Percentiles rank a stretch among this genome's conserved stretches.
phyloP scores from a whole-genome alignment of 2,329 filamentous ascomycete genomes.

The Sphaerulina vaccinii region DNA sequence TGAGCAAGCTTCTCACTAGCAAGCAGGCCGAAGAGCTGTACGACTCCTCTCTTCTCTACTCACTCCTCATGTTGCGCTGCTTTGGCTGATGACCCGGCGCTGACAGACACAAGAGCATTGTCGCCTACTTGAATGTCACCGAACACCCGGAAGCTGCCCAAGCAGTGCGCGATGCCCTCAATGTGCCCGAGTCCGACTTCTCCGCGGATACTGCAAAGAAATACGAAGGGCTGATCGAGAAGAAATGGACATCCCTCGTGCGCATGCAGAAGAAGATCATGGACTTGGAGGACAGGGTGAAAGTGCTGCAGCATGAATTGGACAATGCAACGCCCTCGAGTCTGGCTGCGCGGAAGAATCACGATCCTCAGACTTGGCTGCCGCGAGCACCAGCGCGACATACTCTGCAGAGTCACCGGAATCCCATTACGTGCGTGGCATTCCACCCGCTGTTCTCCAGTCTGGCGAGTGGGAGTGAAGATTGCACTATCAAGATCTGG shows the following conservation, averaged over 20 bases:
- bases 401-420: constrained; percentile 77
- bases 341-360: constrained; percentile 68
- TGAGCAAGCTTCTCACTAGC: constrained; percentile 73
- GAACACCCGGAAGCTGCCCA: constrained; percentile 68
- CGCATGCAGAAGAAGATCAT: constrained; percentile 97
- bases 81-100: constrained; percentile 33
- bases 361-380: constrained; percentile 83
- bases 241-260: constrained; percentile 98
- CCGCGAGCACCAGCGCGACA: constrained; percentile 80
- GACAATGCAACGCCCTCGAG: constrained; percentile 79
- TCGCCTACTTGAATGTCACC: constrained; percentile 78
- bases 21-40: constrained; percentile 88
- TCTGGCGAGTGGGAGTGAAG: constrained; percentile 85
- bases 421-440: constrained; percentile 79
- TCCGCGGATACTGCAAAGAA: constrained; percentile 84
- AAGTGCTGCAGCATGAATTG: constrained; percentile 74
- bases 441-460: constrained; percentile 92
- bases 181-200: constrained; percentile 65
- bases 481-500: constrained; percentile 95
- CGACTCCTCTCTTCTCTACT: constrained; percentile 41
- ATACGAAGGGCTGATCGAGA: constrained; percentile 90
- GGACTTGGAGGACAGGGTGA: constrained; percentile 78
- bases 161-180: constrained; percentile 73
- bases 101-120: constrained; percentile 83
- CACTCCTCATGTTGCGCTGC: constrained; percentile 16